Evolutionary conservation across 2,329 filamentous ascomycete genomes (phyloP).

Genomic region (Sordariomycetes sp.): DNA sequence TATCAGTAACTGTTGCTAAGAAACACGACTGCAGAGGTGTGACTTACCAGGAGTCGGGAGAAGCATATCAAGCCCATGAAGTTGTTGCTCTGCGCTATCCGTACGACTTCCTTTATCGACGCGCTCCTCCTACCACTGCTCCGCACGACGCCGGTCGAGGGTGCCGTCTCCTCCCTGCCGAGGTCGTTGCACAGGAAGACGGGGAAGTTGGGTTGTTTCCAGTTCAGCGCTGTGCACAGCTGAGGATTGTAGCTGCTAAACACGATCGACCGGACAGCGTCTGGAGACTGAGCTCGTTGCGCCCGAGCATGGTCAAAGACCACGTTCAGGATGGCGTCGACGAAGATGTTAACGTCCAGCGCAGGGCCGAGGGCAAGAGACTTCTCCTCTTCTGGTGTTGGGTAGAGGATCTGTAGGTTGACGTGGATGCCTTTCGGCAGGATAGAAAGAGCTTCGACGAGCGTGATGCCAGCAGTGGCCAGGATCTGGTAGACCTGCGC

Average conservation of each 20-base stretch:
- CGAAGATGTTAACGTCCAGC: conserved; percentile 76
- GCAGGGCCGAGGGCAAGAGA: conserved; percentile 61
- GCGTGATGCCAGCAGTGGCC: conserved; percentile 66
- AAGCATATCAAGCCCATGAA: conserved; percentile 96
- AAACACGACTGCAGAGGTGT: conserved; percentile 1
- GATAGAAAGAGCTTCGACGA: conserved; percentile 66
- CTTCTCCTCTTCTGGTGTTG: conserved; percentile 64
- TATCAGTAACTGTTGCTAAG: conserved; percentile 10
- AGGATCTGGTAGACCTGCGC: conserved; percentile 63
- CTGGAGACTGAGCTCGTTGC: conserved; percentile 52
- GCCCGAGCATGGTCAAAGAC: conserved; percentile 86
- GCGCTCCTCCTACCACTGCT: conserved; percentile 64
- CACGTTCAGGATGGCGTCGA: conserved; percentile 71
- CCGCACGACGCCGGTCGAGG: conserved; percentile 24
- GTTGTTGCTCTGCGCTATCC: conserved; percentile 91
- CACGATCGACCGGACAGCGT: conserved; percentile 75
- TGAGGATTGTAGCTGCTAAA: conserved; percentile 90
- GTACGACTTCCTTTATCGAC: conserved; percentile 90
- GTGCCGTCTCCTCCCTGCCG: conserved; percentile 47
- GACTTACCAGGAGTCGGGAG: conserved; percentile 70
- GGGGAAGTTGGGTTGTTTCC: conserved; percentile 98
- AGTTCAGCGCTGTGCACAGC: conserved; percentile 90
- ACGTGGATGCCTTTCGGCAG: conserved; percentile 76
- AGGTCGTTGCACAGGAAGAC: conserved; percentile 93
- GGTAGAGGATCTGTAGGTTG: conserved; percentile 88